Percentiles rank a stretch among this genome's conserved stretches.
Evolutionary conservation across 2,329 filamentous ascomycete genomes (phyloP).

Genomic region (Pleomassaria siparia): DNA sequence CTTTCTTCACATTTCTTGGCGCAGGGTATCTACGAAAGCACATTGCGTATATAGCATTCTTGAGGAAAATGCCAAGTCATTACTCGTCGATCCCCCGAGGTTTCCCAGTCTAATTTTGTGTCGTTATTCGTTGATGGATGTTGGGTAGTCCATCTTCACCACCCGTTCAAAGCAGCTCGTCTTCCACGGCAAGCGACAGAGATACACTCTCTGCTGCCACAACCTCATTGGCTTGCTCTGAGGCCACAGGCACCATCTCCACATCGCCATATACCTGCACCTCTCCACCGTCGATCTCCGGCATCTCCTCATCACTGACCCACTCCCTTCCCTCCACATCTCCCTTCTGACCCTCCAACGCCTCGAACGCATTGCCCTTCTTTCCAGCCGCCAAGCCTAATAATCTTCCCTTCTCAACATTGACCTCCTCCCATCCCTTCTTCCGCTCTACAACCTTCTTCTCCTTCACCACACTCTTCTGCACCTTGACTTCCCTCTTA

Average conservation of each 20-base stretch:
- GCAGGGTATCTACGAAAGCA: constrained; percentile 7
- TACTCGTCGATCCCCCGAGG: not conserved
- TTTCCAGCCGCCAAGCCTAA: not conserved
- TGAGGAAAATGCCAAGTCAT: not conserved
- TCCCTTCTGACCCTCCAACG: constrained; percentile 15
- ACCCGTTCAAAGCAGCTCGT: constrained; percentile 32
- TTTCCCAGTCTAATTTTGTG: not conserved
- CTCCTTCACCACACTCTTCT: constrained; percentile 53
- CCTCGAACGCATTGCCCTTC: constrained; percentile 18
- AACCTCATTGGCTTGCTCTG: constrained; percentile 18
- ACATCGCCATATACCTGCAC: no score
- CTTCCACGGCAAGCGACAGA: constrained; percentile 22
- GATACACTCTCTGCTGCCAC: constrained; percentile 17
- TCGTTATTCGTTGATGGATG: constrained; percentile 1
- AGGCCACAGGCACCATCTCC: not conserved
- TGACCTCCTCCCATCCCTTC: constrained; percentile 44
- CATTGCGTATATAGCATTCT: constrained; percentile 1
- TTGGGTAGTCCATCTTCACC: no score
- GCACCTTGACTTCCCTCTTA: constrained; percentile 58
- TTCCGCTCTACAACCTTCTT: constrained; percentile 53
- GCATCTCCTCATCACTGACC: constrained; percentile 37
- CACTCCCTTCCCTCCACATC: constrained; percentile 24
- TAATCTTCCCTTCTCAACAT: constrained; percentile 25
- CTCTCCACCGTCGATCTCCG: not conserved
- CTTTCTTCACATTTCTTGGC: not conserved